These are phyloP conservation scores for Urochloa ruziziensis DNA, from an alignment of 176 grass and related monocot genomes.

Conservation along the genomic window DNA sequence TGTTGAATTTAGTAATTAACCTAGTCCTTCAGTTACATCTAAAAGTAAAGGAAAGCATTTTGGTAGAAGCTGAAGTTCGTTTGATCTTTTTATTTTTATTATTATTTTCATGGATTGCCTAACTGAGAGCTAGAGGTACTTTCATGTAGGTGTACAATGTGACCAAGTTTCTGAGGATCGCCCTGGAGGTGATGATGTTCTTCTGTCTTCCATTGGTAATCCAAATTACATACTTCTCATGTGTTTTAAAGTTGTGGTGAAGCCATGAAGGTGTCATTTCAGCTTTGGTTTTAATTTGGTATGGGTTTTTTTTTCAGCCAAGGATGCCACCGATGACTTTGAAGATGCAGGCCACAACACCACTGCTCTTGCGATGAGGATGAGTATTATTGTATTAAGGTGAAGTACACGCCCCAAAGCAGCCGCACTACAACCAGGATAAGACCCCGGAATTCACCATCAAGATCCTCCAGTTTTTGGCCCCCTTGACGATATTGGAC, in stretches of 20 bases:
- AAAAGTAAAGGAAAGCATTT: too few relatives aligned
- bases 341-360: slow-evolving; percentile 73
- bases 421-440: slow-evolving; percentile 89
- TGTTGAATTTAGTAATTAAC: too few relatives aligned
- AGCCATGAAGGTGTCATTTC: background rate
- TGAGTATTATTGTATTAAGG: slow-evolving; percentile 65
- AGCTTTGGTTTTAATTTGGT: background rate
- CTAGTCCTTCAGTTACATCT: too few relatives aligned
- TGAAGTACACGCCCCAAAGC: slow-evolving; percentile 85
- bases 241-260: background rate
- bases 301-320: slow-evolving; percentile 34
- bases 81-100: too few relatives aligned
- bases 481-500: slow-evolving; percentile 73
- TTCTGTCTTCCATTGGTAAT: slow-evolving; percentile 79
- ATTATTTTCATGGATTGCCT: too few relatives aligned
- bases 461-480: slow-evolving; percentile 89
- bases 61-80: too few relatives aligned
- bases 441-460: slow-evolving; percentile 81
- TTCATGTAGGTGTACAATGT: slow-evolving; percentile 85
- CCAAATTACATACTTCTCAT: background rate
- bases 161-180: slow-evolving; percentile 98
- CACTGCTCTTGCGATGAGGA: slow-evolving; percentile 73
- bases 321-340: slow-evolving; percentile 73
- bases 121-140: too few relatives aligned
- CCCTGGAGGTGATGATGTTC: slow-evolving; percentile 93